Conservation (phyloP, 78 protist genomes). For the Capsaspora owczarzaki region DNA sequence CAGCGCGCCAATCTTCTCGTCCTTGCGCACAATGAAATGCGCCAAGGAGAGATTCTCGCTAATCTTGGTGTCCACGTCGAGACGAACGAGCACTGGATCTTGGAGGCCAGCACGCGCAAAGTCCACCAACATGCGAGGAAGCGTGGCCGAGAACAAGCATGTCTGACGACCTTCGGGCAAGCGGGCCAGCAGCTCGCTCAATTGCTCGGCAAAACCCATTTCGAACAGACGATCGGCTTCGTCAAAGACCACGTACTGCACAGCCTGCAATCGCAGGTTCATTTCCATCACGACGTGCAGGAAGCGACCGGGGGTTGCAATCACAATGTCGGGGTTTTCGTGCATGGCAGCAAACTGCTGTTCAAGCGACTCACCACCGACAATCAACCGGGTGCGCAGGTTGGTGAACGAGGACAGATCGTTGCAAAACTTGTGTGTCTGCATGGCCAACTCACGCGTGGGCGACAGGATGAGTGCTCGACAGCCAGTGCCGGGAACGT, state of each 20-base stretch:
- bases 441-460: slow-evolving; percentile 98
- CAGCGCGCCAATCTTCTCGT: slow-evolving; percentile 66
- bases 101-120: slow-evolving; percentile 60
- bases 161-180: slow-evolving; percentile 78
- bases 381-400: slow-evolving; percentile 61
- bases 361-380: slow-evolving; percentile 92
- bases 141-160: slow-evolving; percentile 89
- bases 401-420: slow-evolving; percentile 59
- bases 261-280: slow-evolving; percentile 42
- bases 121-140: slow-evolving; percentile 78
- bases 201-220: slow-evolving; percentile 88
- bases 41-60: slow-evolving; percentile 52
- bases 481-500: slow-evolving; percentile 45
- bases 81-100: slow-evolving; percentile 78
- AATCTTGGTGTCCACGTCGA: slow-evolving; percentile 86
- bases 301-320: slow-evolving; percentile 98
- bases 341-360: slow-evolving; percentile 74
- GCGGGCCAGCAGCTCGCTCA: slow-evolving; percentile 61
- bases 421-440: slow-evolving; percentile 66
- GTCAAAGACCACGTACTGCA: slow-evolving; percentile 87
- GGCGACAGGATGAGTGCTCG: slow-evolving; percentile 92
- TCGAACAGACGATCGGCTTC: slow-evolving; percentile 98
- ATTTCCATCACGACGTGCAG: slow-evolving; percentile 80
- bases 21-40: slow-evolving; percentile 45
- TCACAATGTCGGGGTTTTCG: slow-evolving; percentile 84